Conservation (phyloP, 225 moss, liverwort and hornwort species). For the Rhytidiadelphus loreus region DNA sequence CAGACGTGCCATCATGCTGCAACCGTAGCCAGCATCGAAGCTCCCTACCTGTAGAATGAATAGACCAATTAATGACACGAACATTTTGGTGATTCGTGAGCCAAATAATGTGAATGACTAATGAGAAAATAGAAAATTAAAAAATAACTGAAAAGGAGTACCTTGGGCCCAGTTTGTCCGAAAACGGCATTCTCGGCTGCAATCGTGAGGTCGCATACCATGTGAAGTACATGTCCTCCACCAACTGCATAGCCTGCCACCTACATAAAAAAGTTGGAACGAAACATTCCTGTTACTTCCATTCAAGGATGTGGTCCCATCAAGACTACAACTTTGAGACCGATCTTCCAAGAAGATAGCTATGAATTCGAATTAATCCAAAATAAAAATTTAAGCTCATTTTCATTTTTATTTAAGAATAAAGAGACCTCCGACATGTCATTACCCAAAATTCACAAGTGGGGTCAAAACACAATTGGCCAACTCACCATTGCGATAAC, state of each 20-base stretch:
- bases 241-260: constrained; percentile 98
- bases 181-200: constrained; percentile 95
- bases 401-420: background rate
- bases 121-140: background rate
- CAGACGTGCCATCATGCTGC: constrained; percentile 95
- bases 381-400: background rate
- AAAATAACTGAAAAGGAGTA: constrained; percentile 1
- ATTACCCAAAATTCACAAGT: background rate
- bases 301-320: background rate
- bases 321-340: background rate
- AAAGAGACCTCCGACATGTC: background rate
- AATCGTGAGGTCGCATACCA: constrained; percentile 95
- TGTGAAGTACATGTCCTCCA: constrained; percentile 94
- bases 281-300: background rate
- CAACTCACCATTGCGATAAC: constrained; percentile 88
- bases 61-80: background rate
- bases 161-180: constrained; percentile 98
- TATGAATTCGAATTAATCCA: background rate
- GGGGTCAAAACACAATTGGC: background rate
- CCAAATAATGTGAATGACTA: background rate
- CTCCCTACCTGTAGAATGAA: constrained; percentile 66
- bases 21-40: constrained; percentile 98
- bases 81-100: background rate
- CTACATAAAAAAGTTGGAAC: constrained; percentile 11
- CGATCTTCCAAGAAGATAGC: background rate